A percentile compares a stretch with the other conserved stretches of the same genome.
Evolutionary conservation across 192 early-diverging fungal species (phyloP).

Genomic region (Coemansia sp.): DNA sequence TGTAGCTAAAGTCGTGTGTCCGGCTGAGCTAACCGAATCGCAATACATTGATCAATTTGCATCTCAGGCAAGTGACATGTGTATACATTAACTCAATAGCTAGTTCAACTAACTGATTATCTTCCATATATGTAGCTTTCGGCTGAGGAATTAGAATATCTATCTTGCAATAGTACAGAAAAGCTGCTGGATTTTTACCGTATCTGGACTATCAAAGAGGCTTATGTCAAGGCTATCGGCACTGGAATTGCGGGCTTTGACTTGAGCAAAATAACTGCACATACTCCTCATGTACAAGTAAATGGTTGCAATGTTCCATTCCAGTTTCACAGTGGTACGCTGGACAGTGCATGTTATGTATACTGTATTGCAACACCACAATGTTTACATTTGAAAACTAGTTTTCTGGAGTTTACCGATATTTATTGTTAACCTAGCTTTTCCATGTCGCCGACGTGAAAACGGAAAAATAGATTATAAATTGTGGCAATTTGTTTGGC

Average conservation of each 20-base stretch:
- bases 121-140: constrained; percentile 26
- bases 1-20: constrained; percentile 24
- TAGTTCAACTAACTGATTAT: not conserved
- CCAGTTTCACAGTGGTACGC: constrained; percentile 6
- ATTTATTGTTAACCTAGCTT: too few species aligned
- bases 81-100: not conserved
- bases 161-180: constrained; percentile 1
- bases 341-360: constrained; percentile 12
- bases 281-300: not conserved
- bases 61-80: constrained; percentile 14
- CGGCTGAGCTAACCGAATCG: constrained; percentile 7
- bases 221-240: constrained; percentile 44
- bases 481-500: too few species aligned
- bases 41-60: constrained; percentile 36
- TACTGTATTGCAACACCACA: constrained; percentile 14
- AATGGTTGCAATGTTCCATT: constrained; percentile 2
- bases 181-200: constrained; percentile 32
- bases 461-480: too few species aligned
- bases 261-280: constrained; percentile 19
- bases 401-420: constrained; percentile 1
- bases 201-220: constrained; percentile 49
- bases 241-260: constrained; percentile 21
- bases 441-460: too few species aligned
- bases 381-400: not conserved
- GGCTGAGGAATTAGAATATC: constrained; percentile 11